Evolutionary conservation across 2,329 filamentous ascomycete genomes (phyloP).

Genomic region (Penicillium sp.): DNA sequence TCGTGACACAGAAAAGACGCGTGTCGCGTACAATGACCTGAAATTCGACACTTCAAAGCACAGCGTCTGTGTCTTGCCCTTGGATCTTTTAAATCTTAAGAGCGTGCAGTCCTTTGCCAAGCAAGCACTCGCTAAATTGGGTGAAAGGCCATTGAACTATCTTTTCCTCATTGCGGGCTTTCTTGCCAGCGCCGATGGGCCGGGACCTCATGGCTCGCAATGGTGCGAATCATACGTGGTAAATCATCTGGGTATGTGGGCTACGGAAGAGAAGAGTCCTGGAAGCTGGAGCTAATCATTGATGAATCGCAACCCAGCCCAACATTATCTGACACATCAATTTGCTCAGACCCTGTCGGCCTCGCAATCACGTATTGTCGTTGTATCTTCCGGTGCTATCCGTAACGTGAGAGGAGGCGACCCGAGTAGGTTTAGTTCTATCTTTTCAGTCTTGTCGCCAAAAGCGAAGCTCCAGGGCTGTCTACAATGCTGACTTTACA

Average conservation of each 20-base stretch:
- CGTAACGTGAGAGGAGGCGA: slow-evolving; percentile 16
- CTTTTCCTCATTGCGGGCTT: slow-evolving; percentile 18
- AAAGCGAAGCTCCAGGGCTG: too few species aligned
- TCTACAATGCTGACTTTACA: neutral
- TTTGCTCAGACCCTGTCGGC: slow-evolving; percentile 13
- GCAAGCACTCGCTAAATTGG: slow-evolving; percentile 15
- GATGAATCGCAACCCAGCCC: slow-evolving; percentile 5
- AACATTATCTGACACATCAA: slow-evolving; percentile 18
- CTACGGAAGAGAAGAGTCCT: neutral
- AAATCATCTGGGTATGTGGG: slow-evolving; percentile 20
- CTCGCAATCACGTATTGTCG: slow-evolving; percentile 17
- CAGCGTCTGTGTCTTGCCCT: slow-evolving; percentile 13
- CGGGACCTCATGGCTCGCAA: slow-evolving; percentile 19
- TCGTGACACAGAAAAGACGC: slow-evolving; percentile 14
- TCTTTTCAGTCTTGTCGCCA: neutral
- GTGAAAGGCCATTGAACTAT: slow-evolving; percentile 12
- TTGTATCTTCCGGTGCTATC: slow-evolving; percentile 22
- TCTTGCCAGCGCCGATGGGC: slow-evolving; percentile 12
- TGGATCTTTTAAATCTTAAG: slow-evolving; percentile 17
- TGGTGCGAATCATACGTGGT: slow-evolving; percentile 20
- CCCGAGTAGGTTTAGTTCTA: slow-evolving; percentile 11
- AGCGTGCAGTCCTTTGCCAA: slow-evolving; percentile 19
- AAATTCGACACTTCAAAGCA: slow-evolving; percentile 18
- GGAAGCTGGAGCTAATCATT: neutral
- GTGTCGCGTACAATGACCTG: slow-evolving; percentile 15